Conservation (phyloP, 768 basidiomycete species). For the Dictyophora rubrovolvata region DNA sequence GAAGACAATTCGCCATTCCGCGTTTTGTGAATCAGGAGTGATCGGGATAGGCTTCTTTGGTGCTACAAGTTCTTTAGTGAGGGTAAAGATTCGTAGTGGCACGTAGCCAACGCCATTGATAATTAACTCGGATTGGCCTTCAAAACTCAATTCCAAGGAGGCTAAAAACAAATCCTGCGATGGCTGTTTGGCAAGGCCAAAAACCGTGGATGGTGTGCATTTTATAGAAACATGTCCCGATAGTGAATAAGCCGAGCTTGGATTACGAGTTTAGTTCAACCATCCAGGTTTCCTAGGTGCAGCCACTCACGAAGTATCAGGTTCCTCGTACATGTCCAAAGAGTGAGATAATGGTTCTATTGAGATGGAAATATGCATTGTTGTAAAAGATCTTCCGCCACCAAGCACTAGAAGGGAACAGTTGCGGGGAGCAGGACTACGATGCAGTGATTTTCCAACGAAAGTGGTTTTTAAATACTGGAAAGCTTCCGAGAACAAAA, state of each 20-base stretch:
- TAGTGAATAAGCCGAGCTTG: conserved; percentile 77
- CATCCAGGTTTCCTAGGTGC: not conserved
- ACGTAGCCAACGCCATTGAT: conserved; percentile 58
- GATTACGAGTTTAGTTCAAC: conserved; percentile 1
- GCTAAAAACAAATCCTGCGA: conserved; percentile 47
- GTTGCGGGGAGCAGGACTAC: not conserved
- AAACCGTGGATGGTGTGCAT: conserved; percentile 45
- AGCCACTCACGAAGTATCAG: conserved; percentile 48
- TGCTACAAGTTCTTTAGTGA: conserved; percentile 53
- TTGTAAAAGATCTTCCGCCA: conserved; percentile 9
- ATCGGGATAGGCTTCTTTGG: conserved; percentile 44
- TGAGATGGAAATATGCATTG: conserved; percentile 58
- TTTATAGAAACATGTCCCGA: conserved; percentile 70
- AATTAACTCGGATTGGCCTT: conserved; percentile 75
- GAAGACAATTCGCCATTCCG: conserved; percentile 65
- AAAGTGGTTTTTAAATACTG: not conserved
- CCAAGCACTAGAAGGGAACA: conserved; percentile 12
- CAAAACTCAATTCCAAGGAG: conserved; percentile 68
- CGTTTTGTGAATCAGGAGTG: conserved; percentile 57
- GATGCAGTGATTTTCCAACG: not conserved
- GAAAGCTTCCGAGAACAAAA: not conserved
- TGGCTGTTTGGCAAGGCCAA: conserved; percentile 35
- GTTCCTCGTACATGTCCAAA: conserved; percentile 63
- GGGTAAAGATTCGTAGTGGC: conserved; percentile 53
- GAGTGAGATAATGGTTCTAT: conserved; percentile 48